phyloP scores from a whole-genome alignment of 495 filamentous ascomycete species.

The Pyrenula aspistea region DNA sequence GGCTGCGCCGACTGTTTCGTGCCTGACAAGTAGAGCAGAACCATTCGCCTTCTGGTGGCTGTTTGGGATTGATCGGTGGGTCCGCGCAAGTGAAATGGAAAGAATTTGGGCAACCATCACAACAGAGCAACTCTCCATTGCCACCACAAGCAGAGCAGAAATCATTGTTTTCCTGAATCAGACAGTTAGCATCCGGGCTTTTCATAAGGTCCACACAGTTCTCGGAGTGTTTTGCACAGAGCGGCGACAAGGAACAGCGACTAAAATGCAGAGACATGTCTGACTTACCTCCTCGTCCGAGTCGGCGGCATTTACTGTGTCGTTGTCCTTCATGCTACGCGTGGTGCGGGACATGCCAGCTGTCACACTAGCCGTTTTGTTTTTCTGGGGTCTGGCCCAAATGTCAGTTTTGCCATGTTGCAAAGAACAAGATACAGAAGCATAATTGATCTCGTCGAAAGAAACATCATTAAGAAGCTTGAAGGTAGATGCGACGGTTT shows the following conservation, averaged over 20 bases:
- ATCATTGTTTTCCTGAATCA: conserved; percentile 65
- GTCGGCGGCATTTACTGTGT: conserved; percentile 4
- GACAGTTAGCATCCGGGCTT: no score
- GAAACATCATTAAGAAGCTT: no score
- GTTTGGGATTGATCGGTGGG: conserved; percentile 55
- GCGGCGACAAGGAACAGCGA: no score
- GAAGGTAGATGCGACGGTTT: no score
- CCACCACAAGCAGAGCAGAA: conserved; percentile 72
- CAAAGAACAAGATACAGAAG: no score
- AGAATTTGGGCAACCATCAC: conserved; percentile 75
- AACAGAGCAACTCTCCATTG: conserved; percentile 78
- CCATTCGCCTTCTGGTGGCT: conserved; percentile 63
- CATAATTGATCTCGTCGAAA: no score
- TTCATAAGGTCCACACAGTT: no score
- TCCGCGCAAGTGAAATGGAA: conserved; percentile 82
- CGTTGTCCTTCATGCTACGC: conserved; percentile 18
- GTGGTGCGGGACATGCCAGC: conserved; percentile 20
- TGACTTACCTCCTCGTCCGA: conserved; percentile 25
- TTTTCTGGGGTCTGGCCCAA: conserved; percentile 23
- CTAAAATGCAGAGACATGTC: not conserved
- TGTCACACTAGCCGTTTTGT: conserved; percentile 16
- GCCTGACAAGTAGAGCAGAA: conserved; percentile 63
- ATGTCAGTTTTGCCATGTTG: conserved; percentile 1
- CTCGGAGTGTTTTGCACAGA: no score
- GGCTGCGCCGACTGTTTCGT: conserved; percentile 12